Percentiles rank a stretch among this genome's conserved stretches.
phyloP scores from a whole-genome alignment of 1,284 basidiomycete genomes.

The Coniophora puteana region DNA sequence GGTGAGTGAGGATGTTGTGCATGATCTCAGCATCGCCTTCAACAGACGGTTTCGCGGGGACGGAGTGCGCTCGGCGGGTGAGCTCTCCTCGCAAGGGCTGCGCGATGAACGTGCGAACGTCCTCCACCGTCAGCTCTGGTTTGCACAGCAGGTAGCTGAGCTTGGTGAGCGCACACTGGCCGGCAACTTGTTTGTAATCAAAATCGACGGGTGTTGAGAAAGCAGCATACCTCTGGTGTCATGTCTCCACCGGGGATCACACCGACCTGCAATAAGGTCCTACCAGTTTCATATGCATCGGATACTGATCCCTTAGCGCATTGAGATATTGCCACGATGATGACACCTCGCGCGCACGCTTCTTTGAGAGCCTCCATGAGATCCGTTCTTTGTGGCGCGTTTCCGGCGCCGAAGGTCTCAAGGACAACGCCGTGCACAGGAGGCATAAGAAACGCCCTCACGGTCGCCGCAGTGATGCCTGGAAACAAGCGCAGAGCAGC shows the following conservation, averaged over 20 bases:
- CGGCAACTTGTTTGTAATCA: slow-evolving; percentile 4
- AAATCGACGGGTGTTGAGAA: slow-evolving; percentile 3
- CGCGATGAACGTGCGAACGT: slow-evolving; percentile 77
- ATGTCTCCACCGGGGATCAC: slow-evolving; percentile 84
- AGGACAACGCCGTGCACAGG: slow-evolving; percentile 79
- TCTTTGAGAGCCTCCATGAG: slow-evolving; percentile 69
- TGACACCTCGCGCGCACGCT: slow-evolving; percentile 78
- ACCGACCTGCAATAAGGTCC: slow-evolving; percentile 67
- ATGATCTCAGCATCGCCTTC: slow-evolving; percentile 57
- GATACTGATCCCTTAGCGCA: slow-evolving; percentile 83
- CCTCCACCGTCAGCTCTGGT: slow-evolving; percentile 60
- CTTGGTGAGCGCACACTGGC: slow-evolving; percentile 83
- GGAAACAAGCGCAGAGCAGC: slow-evolving; percentile 84
- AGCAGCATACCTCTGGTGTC: slow-evolving; percentile 78
- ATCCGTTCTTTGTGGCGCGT: slow-evolving; percentile 73
- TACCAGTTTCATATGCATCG: slow-evolving; percentile 79
- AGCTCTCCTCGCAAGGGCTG: slow-evolving; percentile 86
- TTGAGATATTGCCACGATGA: slow-evolving; percentile 90
- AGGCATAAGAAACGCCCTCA: slow-evolving; percentile 70
- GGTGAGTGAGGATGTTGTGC: slow-evolving; percentile 60
- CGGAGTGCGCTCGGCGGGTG: slow-evolving; percentile 45
- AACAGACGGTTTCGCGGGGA: slow-evolving; percentile 37
- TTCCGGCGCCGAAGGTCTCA: slow-evolving; percentile 88
- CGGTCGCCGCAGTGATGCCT: slow-evolving; percentile 72
- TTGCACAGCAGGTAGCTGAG: slow-evolving; percentile 88